Base-by-base conservation (phyloP, 1,284 basidiomycete species). In the Irpex rosettiformis region DNA sequence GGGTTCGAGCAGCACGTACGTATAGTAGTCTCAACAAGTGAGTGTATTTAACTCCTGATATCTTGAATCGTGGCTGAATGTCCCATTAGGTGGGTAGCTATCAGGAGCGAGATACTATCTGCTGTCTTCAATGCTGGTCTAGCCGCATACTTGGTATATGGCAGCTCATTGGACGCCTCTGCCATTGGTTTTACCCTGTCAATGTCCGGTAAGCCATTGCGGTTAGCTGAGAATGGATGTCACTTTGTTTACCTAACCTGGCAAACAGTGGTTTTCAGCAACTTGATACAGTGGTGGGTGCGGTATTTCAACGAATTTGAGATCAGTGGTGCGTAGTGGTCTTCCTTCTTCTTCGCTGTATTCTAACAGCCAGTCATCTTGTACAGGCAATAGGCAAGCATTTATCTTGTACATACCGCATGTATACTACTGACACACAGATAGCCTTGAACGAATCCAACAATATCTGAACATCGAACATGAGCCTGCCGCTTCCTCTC, bases 391-490 rank as follows among this genome's bases (percentile, higher is more conserved):
- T 18, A 53, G 52, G 24, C 48, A 58, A n/a, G 22, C 16, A 8
- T 21, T 29, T 11, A 52, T 30, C 40, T 5, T 45, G 6, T 16
- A 33, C 6, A 10, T 10, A 30, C 16, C 70, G 83, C 24, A 75
- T 80, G 54, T 71, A 79, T 42, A 67, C 84, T 47, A 7, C 18
- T 27, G 25, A 21, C 24, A 28, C 18, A 30, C 53, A 49, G 47
- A 85, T 91, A 86, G 84, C 66, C 75, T 91, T 61, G 89, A 92
- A 68, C 80, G 90, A 33, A 85, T 93, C 55, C 81, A 87, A 65
- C 79, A 79, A n/a, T 91, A 90, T 67, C 71, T 88, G 54, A 70
- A 76, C 16, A 89, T 91, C 56, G 89, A 90, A 56, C 88, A 91
- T 66, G 91, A 93, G 67, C 80, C 82, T 2, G 73, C 77, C 55